phyloP scores from a whole-genome alignment of 2,329 filamentous ascomycete species.

The Coniella lustricola region DNA sequence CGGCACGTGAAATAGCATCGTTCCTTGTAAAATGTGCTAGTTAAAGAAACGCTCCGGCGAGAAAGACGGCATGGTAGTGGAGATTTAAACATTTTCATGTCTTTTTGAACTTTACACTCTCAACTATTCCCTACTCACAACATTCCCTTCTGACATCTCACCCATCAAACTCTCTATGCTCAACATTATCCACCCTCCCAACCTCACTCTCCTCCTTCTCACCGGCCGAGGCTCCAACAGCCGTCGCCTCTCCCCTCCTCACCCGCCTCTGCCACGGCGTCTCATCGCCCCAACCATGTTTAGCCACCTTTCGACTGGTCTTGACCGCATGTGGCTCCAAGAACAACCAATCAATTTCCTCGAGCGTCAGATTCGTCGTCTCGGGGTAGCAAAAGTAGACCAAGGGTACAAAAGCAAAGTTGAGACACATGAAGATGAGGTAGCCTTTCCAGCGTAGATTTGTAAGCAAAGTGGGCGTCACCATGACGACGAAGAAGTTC shows the following conservation, averaged over 20 bases:
- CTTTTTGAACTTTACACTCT: not conserved
- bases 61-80: too few relatives aligned
- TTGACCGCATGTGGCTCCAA: slow-evolving; percentile 22
- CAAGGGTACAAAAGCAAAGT: slow-evolving; percentile 24
- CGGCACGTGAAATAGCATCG: too few relatives aligned
- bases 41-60: too few relatives aligned
- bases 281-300: slow-evolving; percentile 13
- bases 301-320: slow-evolving; percentile 11
- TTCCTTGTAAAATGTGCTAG: too few relatives aligned
- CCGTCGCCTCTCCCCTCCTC: too few relatives aligned
- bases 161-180: not conserved
- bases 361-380: slow-evolving; percentile 35
- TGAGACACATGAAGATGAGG: slow-evolving; percentile 17
- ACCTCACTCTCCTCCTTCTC: not conserved
- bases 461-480: slow-evolving; percentile 42
- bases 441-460: slow-evolving; percentile 44
- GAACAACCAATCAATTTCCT: slow-evolving; percentile 37
- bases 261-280: slow-evolving; percentile 13
- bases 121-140: not conserved
- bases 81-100: not conserved
- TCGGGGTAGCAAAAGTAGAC: slow-evolving; percentile 37
- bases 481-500: slow-evolving; percentile 37
- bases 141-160: not conserved
- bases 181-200: not conserved
- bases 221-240: not conserved